Evolutionary conservation across 2,329 filamentous ascomycete species (phyloP).

Genomic region (Trichothecium roseum): DNA sequence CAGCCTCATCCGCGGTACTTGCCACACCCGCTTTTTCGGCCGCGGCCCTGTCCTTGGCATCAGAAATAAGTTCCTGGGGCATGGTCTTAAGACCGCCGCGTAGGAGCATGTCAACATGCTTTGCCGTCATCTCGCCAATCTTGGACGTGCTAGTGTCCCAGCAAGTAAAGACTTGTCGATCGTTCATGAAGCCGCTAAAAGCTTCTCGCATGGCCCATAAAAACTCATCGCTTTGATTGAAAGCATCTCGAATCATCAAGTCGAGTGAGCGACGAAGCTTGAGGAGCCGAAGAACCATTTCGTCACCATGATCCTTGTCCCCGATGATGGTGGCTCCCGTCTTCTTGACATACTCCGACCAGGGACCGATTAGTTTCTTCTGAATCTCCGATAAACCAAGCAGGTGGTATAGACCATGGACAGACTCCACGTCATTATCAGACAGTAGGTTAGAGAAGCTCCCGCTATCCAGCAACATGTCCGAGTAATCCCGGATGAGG

Average conservation of each 20-base stretch:
- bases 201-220: constrained; percentile 71
- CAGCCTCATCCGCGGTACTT: constrained; percentile 74
- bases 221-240: constrained; percentile 67
- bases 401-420: constrained; percentile 69
- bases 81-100: constrained; percentile 80
- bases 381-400: constrained; percentile 64
- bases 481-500: constrained; percentile 58
- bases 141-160: constrained; percentile 83
- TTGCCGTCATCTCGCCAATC: constrained; percentile 97
- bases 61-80: constrained; percentile 56
- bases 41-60: constrained; percentile 44
- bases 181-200: constrained; percentile 88
- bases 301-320: constrained; percentile 65
- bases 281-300: constrained; percentile 79
- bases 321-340: constrained; percentile 71
- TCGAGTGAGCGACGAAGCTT: constrained; percentile 74
- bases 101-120: constrained; percentile 84
- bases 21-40: constrained; percentile 54
- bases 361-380: constrained; percentile 58
- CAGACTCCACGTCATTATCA: constrained; percentile 55
- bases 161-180: constrained; percentile 59
- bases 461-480: constrained; percentile 52
- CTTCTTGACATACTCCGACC: constrained; percentile 67
- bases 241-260: constrained; percentile 64
- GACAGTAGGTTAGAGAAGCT: constrained; percentile 66